Base-by-base conservation (phyloP, 106 monocot genomes). In the Allium sativum region DNA sequence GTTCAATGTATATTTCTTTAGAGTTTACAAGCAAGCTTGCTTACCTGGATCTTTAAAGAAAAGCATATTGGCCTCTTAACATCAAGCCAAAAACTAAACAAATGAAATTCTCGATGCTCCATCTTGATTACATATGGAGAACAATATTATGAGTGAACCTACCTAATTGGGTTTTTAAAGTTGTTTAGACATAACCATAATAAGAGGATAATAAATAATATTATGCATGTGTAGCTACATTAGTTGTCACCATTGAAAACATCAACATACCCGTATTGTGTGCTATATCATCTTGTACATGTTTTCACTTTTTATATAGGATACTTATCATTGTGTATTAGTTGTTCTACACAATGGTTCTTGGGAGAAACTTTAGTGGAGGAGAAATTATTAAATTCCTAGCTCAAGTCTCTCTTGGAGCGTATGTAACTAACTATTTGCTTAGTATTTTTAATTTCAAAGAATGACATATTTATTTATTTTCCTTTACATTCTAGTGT, bases 251-350 rank as follows among this genome's bases (percentile, higher is more conserved):
- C 12, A 47, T 8, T 47, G 12, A 47, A 31, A 21, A 3, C 9
- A 56, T 3, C 8, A 47, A 12, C 12, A 47, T 47, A 12, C 8
- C 9, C 47, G 8, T 47, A 48, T 3, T 48, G 15, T 48, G 1
- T 48, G 15, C 15, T 15, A 56, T 9, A 40, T 57, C 22, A 40
- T 57, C 21, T 57, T 16, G 3, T 59, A 2, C 62, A 12, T 58
- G 7, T 42, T 19, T 46, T 7, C 53, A 44, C 64, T 48, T 15
- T 42, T 22, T 22, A 22, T 22, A 22, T 72, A 94, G 94, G 65
- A 87, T 88, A 70, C 84, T 91, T 10, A 92, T 98, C 83, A 91
- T 98, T 75, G 92, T 91, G 20, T 98, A 88, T 81, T 84, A 88
- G 65, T 59, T 98, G 56, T 98, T 98, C 58, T 98, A 82, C 65